These are phyloP conservation scores for Podaxis sp. DNA, from an alignment of 768 basidiomycete species.

Conservation along the genomic window DNA sequence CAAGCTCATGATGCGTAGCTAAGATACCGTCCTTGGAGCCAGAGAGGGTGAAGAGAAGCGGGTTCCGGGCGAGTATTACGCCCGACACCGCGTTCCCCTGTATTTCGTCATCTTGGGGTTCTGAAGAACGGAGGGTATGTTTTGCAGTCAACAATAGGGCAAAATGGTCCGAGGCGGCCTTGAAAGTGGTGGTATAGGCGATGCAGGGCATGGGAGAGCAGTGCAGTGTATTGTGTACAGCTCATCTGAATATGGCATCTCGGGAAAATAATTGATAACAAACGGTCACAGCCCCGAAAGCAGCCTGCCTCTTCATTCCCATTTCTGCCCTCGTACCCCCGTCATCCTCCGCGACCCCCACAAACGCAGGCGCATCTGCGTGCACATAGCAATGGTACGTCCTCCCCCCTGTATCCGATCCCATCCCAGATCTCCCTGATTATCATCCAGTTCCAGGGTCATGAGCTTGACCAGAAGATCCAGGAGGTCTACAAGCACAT, in stretches of 20 bases:
- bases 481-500: conserved; percentile 88
- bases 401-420: background rate
- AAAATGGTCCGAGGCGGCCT: conserved; percentile 15
- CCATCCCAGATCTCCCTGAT: conserved; percentile 20
- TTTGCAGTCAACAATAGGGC: conserved; percentile 9
- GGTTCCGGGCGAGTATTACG: background rate
- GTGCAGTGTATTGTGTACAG: background rate
- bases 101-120: background rate
- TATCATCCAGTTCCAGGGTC: conserved; percentile 33
- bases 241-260: conserved; percentile 9
- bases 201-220: conserved; percentile 15
- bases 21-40: conserved; percentile 47
- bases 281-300: conserved; percentile 21
- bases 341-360: conserved; percentile 22
- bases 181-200: conserved; percentile 13
- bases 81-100: background rate
- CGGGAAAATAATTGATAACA: conserved; percentile 22
- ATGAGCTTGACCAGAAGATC: conserved; percentile 90
- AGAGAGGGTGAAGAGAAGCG: conserved; percentile 41
- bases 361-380: conserved; percentile 22
- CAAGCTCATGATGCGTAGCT: conserved; percentile 38
- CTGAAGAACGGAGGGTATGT: conserved; percentile 3
- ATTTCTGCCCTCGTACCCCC: conserved; percentile 28
- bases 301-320: conserved; percentile 14
- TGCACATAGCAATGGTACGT: conserved; percentile 26